These are phyloP conservation scores for Geranium rotundifolium DNA, from an alignment of 345 rosid species.

Conservation along the genomic window DNA sequence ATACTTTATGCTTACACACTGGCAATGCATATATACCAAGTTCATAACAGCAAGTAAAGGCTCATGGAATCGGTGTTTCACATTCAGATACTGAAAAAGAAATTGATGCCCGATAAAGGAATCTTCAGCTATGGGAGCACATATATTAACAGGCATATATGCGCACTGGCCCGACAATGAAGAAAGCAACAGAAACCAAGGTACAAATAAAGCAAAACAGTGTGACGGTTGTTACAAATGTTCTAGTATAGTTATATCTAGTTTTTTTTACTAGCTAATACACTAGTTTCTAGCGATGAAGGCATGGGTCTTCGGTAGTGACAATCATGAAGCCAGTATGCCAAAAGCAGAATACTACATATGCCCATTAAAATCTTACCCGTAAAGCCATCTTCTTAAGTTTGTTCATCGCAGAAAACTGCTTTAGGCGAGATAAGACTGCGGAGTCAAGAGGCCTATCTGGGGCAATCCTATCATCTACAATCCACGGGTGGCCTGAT, in stretches of 20 bases:
- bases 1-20: neutral
- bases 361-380: slow-evolving; percentile 24
- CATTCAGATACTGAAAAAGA: neutral
- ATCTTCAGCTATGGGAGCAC: neutral
- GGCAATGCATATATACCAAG: neutral
- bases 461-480: slow-evolving; percentile 70
- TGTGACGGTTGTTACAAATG: neutral
- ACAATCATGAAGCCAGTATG: neutral
- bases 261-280: neutral
- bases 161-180: no score
- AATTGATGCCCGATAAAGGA: neutral
- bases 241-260: neutral
- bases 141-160: neutral
- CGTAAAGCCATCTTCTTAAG: slow-evolving; percentile 80
- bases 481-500: slow-evolving; percentile 73
- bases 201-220: no score
- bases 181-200: no score
- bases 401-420: slow-evolving; percentile 77
- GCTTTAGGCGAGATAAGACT: slow-evolving; percentile 55
- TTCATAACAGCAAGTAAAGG: neutral
- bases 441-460: slow-evolving; percentile 77
- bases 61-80: neutral
- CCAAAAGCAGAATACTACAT: neutral
- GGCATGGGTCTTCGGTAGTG: neutral
- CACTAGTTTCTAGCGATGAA: neutral